A percentile compares a stretch with the other conserved stretches of the same genome.
Evolutionary conservation across 306 rosid genomes (phyloP).

Genomic region (Cucurbita pepo): DNA sequence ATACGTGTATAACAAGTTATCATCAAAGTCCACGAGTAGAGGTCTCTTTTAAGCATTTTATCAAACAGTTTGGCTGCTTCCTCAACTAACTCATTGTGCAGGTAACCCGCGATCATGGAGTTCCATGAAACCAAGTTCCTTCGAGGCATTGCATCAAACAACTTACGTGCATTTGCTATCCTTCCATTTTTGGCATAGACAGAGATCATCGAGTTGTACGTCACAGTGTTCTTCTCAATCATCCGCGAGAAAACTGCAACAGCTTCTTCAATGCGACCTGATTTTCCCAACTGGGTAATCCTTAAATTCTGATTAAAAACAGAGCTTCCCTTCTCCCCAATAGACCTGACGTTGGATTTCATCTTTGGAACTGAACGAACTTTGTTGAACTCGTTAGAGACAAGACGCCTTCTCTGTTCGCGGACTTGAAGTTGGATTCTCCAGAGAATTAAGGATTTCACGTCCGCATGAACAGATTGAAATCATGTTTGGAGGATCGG

Average conservation of each 20-base stretch:
- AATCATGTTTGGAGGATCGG: too few relatives aligned
- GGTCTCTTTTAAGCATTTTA: constrained; percentile 43
- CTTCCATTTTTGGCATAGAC: constrained; percentile 52
- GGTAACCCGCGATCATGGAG: constrained; percentile 59
- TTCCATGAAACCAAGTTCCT: constrained; percentile 72
- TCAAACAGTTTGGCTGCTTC: constrained; percentile 45
- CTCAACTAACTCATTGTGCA: constrained; percentile 35
- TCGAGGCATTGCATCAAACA: constrained; percentile 48
- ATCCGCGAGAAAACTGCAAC: constrained; percentile 30
- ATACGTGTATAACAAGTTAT: constrained; percentile 50
- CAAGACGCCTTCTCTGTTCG: not conserved
- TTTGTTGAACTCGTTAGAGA: not conserved
- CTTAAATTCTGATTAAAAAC: constrained; percentile 33
- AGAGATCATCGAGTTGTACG: constrained; percentile 76
- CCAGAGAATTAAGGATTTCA: not conserved
- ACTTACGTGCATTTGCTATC: constrained; percentile 36
- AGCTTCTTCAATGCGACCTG: constrained; percentile 59
- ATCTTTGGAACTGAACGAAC: not conserved
- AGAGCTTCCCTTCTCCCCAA: constrained; percentile 31
- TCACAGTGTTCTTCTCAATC: constrained; percentile 43
- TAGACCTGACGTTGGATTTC: constrained; percentile 18
- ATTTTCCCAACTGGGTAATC: constrained; percentile 48
- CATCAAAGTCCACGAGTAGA: constrained; percentile 65
- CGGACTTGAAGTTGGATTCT: not conserved
- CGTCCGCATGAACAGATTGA: too few relatives aligned